Conservation (phyloP, 768 basidiomycete genomes). For the Cystobasidium ongulense region DNA sequence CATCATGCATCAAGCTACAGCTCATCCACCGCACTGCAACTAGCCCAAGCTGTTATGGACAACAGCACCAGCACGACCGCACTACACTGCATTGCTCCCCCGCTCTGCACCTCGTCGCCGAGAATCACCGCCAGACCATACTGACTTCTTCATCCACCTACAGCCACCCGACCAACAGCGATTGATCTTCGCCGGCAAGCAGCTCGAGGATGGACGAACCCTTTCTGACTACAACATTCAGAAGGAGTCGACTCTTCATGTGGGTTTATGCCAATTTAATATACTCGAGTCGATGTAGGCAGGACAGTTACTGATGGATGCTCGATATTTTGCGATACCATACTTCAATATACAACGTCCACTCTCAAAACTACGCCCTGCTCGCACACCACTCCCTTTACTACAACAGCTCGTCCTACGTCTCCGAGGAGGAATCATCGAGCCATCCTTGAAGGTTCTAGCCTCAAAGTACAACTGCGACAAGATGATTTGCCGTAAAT, state of each 20-base stretch:
- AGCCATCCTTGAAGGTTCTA: conserved; percentile 94
- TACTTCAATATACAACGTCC: too few species aligned
- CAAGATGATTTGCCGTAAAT: conserved; percentile 93
- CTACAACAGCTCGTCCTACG: conserved; percentile 40
- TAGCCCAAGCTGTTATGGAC: too few species aligned
- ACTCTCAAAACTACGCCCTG: conserved; percentile 21
- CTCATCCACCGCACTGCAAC: too few species aligned
- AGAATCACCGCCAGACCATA: neutral
- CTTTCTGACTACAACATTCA: conserved; percentile 87
- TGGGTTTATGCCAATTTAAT: conserved; percentile 58
- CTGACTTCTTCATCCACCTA: neutral
- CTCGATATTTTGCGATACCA: too few species aligned
- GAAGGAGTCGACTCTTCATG: conserved; percentile 62
- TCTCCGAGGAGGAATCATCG: conserved; percentile 96
- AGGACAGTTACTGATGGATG: too few species aligned
- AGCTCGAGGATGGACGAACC: conserved; percentile 97
- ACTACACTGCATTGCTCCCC: neutral
- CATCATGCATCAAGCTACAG: too few species aligned
- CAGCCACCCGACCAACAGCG: conserved; percentile 78
- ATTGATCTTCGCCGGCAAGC: conserved; percentile 86
- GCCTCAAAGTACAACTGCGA: conserved; percentile 68
- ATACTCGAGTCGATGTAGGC: too few species aligned
- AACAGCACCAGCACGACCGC: too few species aligned
- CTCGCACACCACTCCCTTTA: neutral
- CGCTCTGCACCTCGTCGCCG: neutral